phyloP scores from a whole-genome alignment of 2,329 filamentous ascomycete genomes.

The Sclerotinia spermophila region DNA sequence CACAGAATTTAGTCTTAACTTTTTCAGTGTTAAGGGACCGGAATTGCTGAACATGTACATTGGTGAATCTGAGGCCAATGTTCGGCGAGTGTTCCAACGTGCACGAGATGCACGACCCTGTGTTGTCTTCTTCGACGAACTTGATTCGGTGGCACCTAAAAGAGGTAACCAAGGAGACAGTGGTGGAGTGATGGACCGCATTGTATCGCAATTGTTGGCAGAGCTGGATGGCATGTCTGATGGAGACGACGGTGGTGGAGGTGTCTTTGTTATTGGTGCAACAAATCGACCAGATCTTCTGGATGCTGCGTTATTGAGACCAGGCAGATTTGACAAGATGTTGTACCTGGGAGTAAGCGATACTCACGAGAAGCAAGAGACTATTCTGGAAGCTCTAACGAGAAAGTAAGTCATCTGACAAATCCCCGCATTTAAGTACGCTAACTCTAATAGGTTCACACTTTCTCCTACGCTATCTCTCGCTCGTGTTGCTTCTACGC shows the following conservation, averaged over 20 bases:
- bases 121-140: slow-evolving; percentile 89
- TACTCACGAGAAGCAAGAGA: slow-evolving; percentile 93
- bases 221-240: slow-evolving; percentile 98
- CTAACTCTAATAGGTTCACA: slow-evolving; percentile 64
- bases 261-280: slow-evolving; percentile 94
- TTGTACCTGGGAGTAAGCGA: slow-evolving; percentile 94
- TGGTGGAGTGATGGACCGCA: slow-evolving; percentile 96
- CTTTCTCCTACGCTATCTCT: slow-evolving; percentile 78
- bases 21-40: slow-evolving; percentile 90
- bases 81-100: slow-evolving; percentile 82
- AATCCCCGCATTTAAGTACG: slow-evolving; percentile 14
- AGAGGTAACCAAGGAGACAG: slow-evolving; percentile 96
- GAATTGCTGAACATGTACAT: slow-evolving; percentile 96
- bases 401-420: slow-evolving; percentile 66
- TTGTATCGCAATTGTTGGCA: slow-evolving; percentile 89
- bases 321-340: slow-evolving; percentile 97
- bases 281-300: slow-evolving; percentile 93
- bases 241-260: slow-evolving; percentile 73
- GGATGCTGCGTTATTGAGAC: slow-evolving; percentile 83
- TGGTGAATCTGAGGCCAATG: slow-evolving; percentile 89
- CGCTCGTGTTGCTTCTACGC: slow-evolving; percentile 63
- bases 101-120: slow-evolving; percentile 83
- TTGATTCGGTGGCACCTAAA: slow-evolving; percentile 93
- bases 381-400: slow-evolving; percentile 88
- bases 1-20: slow-evolving; percentile 90